Evolutionary conservation across 2,329 filamentous ascomycete genomes (phyloP), one percentile per base, ranked within the genome.

Genomic region (Alternaria panax): DNA sequence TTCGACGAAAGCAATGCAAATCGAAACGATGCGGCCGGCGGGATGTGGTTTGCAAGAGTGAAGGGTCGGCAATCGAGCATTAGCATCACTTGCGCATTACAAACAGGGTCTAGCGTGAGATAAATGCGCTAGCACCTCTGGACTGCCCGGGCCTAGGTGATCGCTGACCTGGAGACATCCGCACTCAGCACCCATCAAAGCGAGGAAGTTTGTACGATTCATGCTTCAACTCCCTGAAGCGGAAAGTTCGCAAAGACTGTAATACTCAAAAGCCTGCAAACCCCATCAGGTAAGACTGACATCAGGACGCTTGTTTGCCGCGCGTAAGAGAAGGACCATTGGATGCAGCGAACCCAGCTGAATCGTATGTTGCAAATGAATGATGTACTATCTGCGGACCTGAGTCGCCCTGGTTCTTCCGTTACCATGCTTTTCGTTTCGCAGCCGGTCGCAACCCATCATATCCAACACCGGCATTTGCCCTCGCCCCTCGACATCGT

Each of bases 51-150:
- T 62, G 54, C 59, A 51, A 59, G 59, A 55, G 56, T 54, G 53
- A 62, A 60, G 51, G 55, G 27, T 50, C 25, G 47, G 56, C 55
- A 54, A 56, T 50, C 54, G 59, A 53, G 50, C 55, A 54, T 57
- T 57, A 58, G 36, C 61, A 53, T 63, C 61, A 63, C 57, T 57
- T 60, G 61, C 36, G 51, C 63, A 59, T 43, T 46, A 46, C 53
- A 22, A 57, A 60, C 22, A 30, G 18, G 55, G 59, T 46, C 38
- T 59, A 61, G 59, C 59, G 57, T 46, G 16, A 9, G 7, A 28
- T 14, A 48, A 48, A 7, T 0, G 20, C 45, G 45, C 45, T 48
- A 48, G 30, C 14, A 24, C 12, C 5, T 41, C 20, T 14, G 20
- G 12, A 24, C 38, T 20, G 11, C 7, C n/a, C n/a, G n/a, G n/a